Evolutionary conservation across 2,329 filamentous ascomycete species (phyloP), one percentile per base, ranked within the genome.

Genomic region (Dryadomyces quercus-mongolicae): DNA sequence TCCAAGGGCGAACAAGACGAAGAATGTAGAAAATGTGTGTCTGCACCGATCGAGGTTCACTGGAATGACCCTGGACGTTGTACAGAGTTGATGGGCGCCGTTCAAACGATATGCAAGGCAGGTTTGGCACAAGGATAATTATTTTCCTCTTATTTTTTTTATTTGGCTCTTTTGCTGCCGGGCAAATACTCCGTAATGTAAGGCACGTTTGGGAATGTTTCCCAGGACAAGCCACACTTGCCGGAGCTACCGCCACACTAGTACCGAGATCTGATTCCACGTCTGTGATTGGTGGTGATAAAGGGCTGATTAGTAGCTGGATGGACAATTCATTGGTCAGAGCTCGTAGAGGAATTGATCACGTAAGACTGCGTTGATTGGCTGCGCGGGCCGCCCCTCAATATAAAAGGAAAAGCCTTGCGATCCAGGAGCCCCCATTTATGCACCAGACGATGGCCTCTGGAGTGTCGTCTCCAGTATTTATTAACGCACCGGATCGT

Each of bases 231-330:
- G 55, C 49, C 51, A 51, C 52, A 52, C 15, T 7, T 5, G 38
- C 38, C 43, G 31, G 7, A 52, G 43, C 51, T 52, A 31, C 44
- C 51, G 51, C 51, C 51, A 52, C 51, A 52, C 5, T 22, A 8
- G 10, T 40, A 20, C 16, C 18, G 44, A 46, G 18, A 18, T 13
- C 40, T 21, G 15, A 40, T 34, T 36, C 13, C 6, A 16, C n/a
- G 4, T 3, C 20, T 16, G 2, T 57, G 44, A 57, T 57, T 57
- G 56, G 36, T 40, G 4, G 6, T 40, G 36, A 12, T 12, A 40
- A 13, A 40, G 36, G n/a, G n/a, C n/a, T n/a, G n/a, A n/a, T n/a
- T n/a, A n/a, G n/a, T n/a, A n/a, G n/a, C n/a, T n/a, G n/a, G n/a
- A n/a, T n/a, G n/a, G n/a, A n/a, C n/a, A n/a, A n/a, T n/a, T n/a